phyloP scores from a whole-genome alignment of 2,329 filamentous ascomycete species.

The Epichloe scottii region DNA sequence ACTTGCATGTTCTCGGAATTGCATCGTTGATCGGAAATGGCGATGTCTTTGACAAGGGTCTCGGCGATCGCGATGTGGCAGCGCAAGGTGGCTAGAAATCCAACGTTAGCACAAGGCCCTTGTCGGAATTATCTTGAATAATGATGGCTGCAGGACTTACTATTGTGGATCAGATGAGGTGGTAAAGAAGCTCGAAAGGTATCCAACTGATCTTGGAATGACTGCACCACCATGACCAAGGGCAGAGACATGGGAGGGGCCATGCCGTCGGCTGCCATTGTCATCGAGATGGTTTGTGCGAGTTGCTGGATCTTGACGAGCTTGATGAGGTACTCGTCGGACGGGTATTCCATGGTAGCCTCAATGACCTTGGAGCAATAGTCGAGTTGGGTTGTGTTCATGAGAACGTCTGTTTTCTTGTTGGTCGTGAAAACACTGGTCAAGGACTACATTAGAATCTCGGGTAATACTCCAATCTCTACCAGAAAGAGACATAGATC shows the following conservation, averaged over 20 bases:
- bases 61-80: conserved; percentile 32
- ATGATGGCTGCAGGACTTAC: conserved; percentile 13
- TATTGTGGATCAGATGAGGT: conserved; percentile 19
- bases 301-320: conserved; percentile 36
- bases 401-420: conserved; percentile 35
- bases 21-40: conserved; percentile 26
- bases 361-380: conserved; percentile 30
- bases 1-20: conserved; percentile 18
- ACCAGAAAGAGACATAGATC: not conserved
- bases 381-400: conserved; percentile 32
- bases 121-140: not conserved
- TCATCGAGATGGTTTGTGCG: conserved; percentile 32
- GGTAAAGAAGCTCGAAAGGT: conserved; percentile 25
- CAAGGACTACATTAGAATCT: not conserved
- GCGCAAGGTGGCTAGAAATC: conserved; percentile 22
- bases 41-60: conserved; percentile 34
- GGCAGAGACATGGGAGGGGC: conserved; percentile 25
- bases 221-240: conserved; percentile 27
- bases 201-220: conserved; percentile 32
- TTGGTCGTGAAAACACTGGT: conserved; percentile 30
- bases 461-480: no score
- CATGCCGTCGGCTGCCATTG: conserved; percentile 20
- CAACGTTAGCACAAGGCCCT: not conserved
- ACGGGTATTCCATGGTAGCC: conserved; percentile 27
- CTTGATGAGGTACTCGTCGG: conserved; percentile 31